Base-by-base conservation (phyloP, 129 eudicot genomes). In the Mikania micrantha region DNA sequence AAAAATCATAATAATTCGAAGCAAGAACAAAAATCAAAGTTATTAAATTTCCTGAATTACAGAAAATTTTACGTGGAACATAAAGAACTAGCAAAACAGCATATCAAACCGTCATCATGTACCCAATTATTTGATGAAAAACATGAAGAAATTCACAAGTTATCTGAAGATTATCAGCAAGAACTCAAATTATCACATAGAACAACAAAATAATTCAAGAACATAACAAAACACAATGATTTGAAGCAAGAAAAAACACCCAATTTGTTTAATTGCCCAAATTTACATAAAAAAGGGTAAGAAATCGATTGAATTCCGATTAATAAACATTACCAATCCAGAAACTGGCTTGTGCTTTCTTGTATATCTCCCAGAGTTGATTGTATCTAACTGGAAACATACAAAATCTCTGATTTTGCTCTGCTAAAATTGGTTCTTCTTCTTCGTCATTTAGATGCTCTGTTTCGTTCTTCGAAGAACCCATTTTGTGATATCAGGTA, bases 361-460 rank as follows among this genome's bases (percentile, higher is more conserved):
- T 90, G 77, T 90, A 90, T 90, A 90, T 86, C 86, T 90, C 90
- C 96, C 96, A 90, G 7, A 90, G 71, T 72, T 83, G 94, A 19
- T 83, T 81, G 50, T 89, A 89, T 47, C 78, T 78, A 39, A 89
- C 72, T 24, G 96, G 96, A 69, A 90, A 90, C 96, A 90, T 90
- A 74, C 96, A 89, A 66, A 81, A 89, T 58, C 83, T 83, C 67
- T 81, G 87, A 22, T 80, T 62, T 32, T 81, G 84, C 73, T 81
- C 90, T 79, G 64, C 77, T 39, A 88, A 64, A 9, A 88, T 85
- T 45, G 89, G 83, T 49, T 88, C 96, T 50, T 79, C 67, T 75
- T 78, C 61, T 54, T 25, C 77, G n/a, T n/a, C n/a, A 24, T 49
- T 73, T 16, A 49, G 19, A 36, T 73, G 71, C 77, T 69, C 80